Base-by-base conservation (phyloP, 2,329 filamentous ascomycete genomes). In the Fusarium brachygibbosum region DNA sequence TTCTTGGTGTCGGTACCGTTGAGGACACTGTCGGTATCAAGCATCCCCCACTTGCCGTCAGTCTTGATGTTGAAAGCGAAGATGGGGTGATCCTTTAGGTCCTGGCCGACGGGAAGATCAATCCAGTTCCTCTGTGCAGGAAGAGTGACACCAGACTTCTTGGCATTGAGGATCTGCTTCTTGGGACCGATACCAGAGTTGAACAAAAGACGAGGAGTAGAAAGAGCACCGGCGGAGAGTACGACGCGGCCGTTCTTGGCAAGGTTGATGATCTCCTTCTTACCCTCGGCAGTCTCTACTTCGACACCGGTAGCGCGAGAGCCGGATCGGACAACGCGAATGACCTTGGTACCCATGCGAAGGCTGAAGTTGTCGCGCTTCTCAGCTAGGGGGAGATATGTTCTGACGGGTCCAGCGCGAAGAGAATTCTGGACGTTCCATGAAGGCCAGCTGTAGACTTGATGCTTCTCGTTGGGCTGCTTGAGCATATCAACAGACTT, bases 361-460 rank as follows among this genome's bases (percentile, higher is more conserved):
- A 93, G 81, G 48, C 86, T 83, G 78, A 93, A 93, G 79, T 92
- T 91, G 11, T 81, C 78, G 57, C 87, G 83, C 50, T 81, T 80
- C 53, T 83, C 82, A 4, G 89, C 89, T 19, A 84, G 82, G 6
- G 89, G 87, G 3, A 93, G 85, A 74, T 93, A 93, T 0, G 90
- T 92, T 13, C 86, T 87, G 77, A 93, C 82, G n/a, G 90, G 91
- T 2, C 91, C 91, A 51, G 87, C 88, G 63, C 91, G 83, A 77
- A 91, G 85, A 42, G 88, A 89, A 50, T 88, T 81, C 19, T 82
- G 81, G 74, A 88, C 91, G 86, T 92, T 92, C 81, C 88, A 92
- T 7, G 89, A 84, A 14, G 89, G 87, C 76, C 90, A 86, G 34
- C 87, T 84, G 76, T 86, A 92, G 1, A 87, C 88, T 66, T 83